Conservation (phyloP, 371 early-diverging fungal genomes). For the Lichtheimia corymbifera region DNA sequence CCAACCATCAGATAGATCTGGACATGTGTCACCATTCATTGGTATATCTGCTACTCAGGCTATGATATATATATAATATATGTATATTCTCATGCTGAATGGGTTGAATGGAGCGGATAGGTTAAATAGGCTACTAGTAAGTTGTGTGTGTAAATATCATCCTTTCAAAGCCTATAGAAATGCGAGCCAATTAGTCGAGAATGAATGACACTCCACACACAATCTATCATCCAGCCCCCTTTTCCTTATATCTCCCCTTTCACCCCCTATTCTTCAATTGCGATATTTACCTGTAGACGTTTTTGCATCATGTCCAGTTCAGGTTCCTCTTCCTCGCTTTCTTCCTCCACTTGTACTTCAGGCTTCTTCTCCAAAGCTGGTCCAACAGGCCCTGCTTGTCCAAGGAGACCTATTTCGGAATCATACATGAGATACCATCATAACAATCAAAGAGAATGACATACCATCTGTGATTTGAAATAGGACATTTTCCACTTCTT, state of each 20-base stretch:
- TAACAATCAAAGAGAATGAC: neutral
- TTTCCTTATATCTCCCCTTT: neutral
- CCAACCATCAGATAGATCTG: too few species aligned
- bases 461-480: constrained; percentile 87
- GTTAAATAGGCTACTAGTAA: too few species aligned
- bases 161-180: constrained; percentile 36
- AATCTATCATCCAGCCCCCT: too few species aligned
- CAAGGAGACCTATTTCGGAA: constrained; percentile 62
- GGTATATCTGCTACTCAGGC: too few species aligned
- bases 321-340: constrained; percentile 69
- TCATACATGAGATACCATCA: neutral
- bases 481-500: constrained; percentile 89
- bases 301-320: constrained; percentile 85
- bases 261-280: neutral
- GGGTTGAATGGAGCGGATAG: too few species aligned
- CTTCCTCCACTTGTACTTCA: constrained; percentile 48
- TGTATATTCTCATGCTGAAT: too few species aligned
- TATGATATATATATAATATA: too few species aligned
- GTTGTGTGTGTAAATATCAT: constrained; percentile 6
- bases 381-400: constrained; percentile 66
- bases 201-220: too few species aligned
- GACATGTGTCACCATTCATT: too few species aligned
- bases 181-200: neutral
- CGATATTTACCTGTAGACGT: constrained; percentile 67
- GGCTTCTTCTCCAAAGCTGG: constrained; percentile 52